Evolutionary conservation across 2,329 filamentous ascomycete species (phyloP).

Genomic region (Hypoxylon sp.): DNA sequence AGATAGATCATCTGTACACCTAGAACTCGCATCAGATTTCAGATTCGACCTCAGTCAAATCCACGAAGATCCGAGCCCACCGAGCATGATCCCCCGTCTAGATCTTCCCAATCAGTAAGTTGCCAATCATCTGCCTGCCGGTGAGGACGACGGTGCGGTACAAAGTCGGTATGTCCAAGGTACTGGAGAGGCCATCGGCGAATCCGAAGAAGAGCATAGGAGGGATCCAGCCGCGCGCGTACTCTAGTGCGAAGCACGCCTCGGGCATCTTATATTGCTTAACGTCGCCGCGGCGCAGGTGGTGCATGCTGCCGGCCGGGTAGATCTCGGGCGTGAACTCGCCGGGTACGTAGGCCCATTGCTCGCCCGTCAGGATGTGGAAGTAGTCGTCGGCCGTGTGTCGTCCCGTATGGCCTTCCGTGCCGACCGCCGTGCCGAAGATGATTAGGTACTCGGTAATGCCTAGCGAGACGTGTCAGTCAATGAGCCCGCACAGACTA

Average conservation of each 20-base stretch:
- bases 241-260: slow-evolving; percentile 85
- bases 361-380: slow-evolving; percentile 85
- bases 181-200: slow-evolving; percentile 84
- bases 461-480: slow-evolving; percentile 58
- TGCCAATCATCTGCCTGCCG: slow-evolving; percentile 80
- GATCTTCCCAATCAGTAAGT: slow-evolving; percentile 80
- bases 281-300: slow-evolving; percentile 77
- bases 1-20: background rate
- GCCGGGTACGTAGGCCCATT: slow-evolving; percentile 81
- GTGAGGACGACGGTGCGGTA: slow-evolving; percentile 85
- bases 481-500: too few relatives aligned
- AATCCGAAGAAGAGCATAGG: slow-evolving; percentile 93
- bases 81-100: slow-evolving; percentile 57
- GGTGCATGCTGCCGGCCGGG: slow-evolving; percentile 77
- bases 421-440: slow-evolving; percentile 86
- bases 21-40: background rate
- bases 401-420: slow-evolving; percentile 88
- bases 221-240: slow-evolving; percentile 90
- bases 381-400: slow-evolving; percentile 97
- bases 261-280: slow-evolving; percentile 89
- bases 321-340: slow-evolving; percentile 79
- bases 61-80: background rate
- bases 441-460: slow-evolving; percentile 93
- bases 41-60: background rate
- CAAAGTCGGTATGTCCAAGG: slow-evolving; percentile 86